Evolutionary conservation across 495 filamentous ascomycete genomes (phyloP).

Genomic region (Cladorrhinum samala): DNA sequence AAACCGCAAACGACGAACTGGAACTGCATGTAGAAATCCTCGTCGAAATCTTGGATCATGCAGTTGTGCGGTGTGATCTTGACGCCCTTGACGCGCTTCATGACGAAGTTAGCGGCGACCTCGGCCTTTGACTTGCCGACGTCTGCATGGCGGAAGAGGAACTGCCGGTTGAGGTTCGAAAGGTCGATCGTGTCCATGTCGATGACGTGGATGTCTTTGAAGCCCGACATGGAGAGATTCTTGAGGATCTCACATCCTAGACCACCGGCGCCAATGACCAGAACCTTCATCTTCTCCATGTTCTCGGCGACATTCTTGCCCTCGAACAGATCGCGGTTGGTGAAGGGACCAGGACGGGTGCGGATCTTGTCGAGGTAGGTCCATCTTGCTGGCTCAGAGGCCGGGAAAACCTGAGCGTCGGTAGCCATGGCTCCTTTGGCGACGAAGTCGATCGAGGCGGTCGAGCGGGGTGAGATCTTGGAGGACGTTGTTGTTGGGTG

Average conservation of each 20-base stretch:
- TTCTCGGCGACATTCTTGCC: constrained; percentile 54
- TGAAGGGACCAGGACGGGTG: constrained; percentile 69
- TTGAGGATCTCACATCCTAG: constrained; percentile 96
- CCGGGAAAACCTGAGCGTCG: constrained; percentile 16
- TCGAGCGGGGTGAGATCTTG: neutral
- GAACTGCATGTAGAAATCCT: constrained; percentile 98
- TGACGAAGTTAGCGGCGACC: constrained; percentile 85
- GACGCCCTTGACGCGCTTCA: constrained; percentile 79
- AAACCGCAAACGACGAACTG: constrained; percentile 90
- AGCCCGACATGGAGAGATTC: constrained; percentile 90
- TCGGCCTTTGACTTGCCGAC: constrained; percentile 93
- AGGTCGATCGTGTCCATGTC: constrained; percentile 99
- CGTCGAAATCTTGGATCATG: constrained; percentile 95
- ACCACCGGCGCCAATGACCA: constrained; percentile 71
- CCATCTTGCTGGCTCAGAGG: constrained; percentile 35
- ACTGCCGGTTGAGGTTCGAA: constrained; percentile 96
- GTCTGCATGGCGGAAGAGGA: constrained; percentile 87
- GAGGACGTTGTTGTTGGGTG: neutral
- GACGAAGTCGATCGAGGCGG: neutral
- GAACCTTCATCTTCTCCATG: constrained; percentile 42
- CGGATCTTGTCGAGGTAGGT: constrained; percentile 75
- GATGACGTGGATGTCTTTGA: constrained; percentile 96
- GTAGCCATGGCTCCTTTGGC: constrained; percentile 20
- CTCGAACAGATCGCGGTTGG: constrained; percentile 63
- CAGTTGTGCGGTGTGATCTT: constrained; percentile 89